phyloP scores from a whole-genome alignment of 1,284 basidiomycete genomes.

The Stygiomarasmius scandens region DNA sequence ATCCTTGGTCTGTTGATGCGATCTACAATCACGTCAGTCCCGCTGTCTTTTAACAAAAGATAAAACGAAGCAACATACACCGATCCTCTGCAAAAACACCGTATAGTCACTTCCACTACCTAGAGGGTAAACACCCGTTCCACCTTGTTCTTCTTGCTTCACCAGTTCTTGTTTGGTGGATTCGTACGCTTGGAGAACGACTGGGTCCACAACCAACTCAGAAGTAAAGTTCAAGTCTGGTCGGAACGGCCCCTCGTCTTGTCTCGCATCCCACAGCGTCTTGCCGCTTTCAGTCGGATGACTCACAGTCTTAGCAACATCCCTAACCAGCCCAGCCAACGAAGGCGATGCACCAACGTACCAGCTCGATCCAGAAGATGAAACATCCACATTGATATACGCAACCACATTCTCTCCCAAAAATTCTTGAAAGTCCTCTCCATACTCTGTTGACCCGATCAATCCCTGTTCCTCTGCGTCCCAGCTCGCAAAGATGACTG shows the following conservation, averaged over 20 bases:
- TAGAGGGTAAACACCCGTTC: constrained; percentile 36
- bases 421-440: constrained; percentile 87
- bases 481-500: constrained; percentile 90
- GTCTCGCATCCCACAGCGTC: constrained; percentile 68
- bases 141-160: constrained; percentile 14
- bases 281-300: too few relatives aligned
- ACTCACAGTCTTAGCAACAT: constrained; percentile 65
- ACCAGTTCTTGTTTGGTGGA: constrained; percentile 20
- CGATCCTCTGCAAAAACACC: constrained; percentile 58
- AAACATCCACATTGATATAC: constrained; percentile 84
- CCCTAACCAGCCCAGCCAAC: constrained; percentile 73
- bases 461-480: constrained; percentile 95
- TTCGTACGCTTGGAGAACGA: constrained; percentile 30
- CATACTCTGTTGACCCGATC: constrained; percentile 87
- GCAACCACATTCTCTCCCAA: constrained; percentile 79
- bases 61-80: constrained; percentile 18
- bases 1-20: constrained; percentile 48
- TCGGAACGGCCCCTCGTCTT: constrained; percentile 51
- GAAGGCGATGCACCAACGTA: constrained; percentile 66
- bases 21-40: constrained; percentile 43
- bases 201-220: constrained; percentile 34
- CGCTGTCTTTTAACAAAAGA: constrained; percentile 17
- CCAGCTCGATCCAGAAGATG: constrained; percentile 72
- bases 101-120: constrained; percentile 76
- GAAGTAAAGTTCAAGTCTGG: constrained; percentile 23